Base-by-base conservation (phyloP, 2,329 filamentous ascomycete species). In the Ascochyta clinopodiicola region DNA sequence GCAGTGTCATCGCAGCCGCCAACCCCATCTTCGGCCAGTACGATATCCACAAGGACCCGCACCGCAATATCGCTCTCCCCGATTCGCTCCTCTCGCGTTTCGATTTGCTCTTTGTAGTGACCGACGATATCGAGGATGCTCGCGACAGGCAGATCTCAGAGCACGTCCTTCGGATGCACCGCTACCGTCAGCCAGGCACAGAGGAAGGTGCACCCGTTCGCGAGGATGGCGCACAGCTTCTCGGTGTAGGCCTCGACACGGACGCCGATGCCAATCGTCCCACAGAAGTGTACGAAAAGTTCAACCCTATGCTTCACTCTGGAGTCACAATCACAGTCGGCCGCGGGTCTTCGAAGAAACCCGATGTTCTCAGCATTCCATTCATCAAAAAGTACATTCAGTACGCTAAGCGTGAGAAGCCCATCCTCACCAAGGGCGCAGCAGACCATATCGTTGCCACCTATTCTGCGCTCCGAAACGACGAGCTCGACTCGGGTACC, bases 381-480 rank as follows among this genome's bases (percentile, higher is more conserved):
- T 99, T 99, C 78, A 92, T 99, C 82, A 99, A 99, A 81, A 99
- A 99, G 79, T 99, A 97, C 76, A 96, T 99, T 40, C 95, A 99
- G 73, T 99, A 99, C 75, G 92, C 95, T 62, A 99, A 99, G 80
- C 90, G 86, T 32, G 84, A 95, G 71, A 96, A 92, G 83, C 95
- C 95, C 0, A 81, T 96, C 36, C 81, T 99, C 59, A 96, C 93
- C 0, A 92, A 95, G 71, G 92, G 92, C 39, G 94, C 95, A 6
- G 91, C 92, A 10, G 92, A 97, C 66, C 91, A 96, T 61, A 96
- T 99, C 69, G 88, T 93, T 34, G 86, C 91, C 29, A 90, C 93
- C 15, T 99, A 98, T 74, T 95, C 96, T 32, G 90, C 91, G 9
- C 83, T 99, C 19, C 87, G 95, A 63, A 99, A 99, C 73, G 95